Conservation (phyloP, 164 flowering plant species). For the Liquidambar formosana region DNA sequence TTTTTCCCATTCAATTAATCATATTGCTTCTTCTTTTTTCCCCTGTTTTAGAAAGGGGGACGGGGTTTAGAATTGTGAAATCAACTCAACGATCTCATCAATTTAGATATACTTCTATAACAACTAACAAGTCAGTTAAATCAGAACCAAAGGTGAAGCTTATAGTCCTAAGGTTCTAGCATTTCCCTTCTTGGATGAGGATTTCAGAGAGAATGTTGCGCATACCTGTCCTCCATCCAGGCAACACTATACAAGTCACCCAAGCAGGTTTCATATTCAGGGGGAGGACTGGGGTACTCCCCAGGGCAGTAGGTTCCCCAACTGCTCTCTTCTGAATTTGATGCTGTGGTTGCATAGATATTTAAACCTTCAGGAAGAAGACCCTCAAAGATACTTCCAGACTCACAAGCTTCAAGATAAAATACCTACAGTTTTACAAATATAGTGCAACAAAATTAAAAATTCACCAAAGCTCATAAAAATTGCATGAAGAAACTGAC, state of each 20-base stretch:
- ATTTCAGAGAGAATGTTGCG: not conserved
- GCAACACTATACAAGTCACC: constrained; percentile 92
- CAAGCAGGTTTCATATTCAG: constrained; percentile 82
- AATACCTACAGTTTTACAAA: constrained; percentile 51
- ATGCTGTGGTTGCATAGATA: constrained; percentile 87
- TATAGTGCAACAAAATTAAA: not conserved
- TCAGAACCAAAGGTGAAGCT: not conserved
- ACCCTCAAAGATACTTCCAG: constrained; percentile 97
- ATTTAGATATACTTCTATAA: not conserved
- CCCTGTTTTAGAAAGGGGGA: not conserved
- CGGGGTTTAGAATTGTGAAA: not conserved
- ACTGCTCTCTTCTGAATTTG: constrained; percentile 89
- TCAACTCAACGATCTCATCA: not conserved
- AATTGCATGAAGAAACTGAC: not conserved
- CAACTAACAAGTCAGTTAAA: too few relatives aligned
- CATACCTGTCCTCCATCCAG: constrained; percentile 95
- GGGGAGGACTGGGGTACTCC: constrained; percentile 61
- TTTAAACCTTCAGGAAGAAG: constrained; percentile 75
- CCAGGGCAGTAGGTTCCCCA: constrained; percentile 95
- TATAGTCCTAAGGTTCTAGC: not conserved
- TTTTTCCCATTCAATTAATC: not conserved
- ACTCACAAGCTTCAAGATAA: constrained; percentile 93
- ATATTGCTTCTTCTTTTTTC: not conserved
- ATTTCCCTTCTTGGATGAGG: not conserved
- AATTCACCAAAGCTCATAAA: not conserved